Evolutionary conservation across 495 filamentous ascomycete species (phyloP).

Genomic region (Neurospora sp.): DNA sequence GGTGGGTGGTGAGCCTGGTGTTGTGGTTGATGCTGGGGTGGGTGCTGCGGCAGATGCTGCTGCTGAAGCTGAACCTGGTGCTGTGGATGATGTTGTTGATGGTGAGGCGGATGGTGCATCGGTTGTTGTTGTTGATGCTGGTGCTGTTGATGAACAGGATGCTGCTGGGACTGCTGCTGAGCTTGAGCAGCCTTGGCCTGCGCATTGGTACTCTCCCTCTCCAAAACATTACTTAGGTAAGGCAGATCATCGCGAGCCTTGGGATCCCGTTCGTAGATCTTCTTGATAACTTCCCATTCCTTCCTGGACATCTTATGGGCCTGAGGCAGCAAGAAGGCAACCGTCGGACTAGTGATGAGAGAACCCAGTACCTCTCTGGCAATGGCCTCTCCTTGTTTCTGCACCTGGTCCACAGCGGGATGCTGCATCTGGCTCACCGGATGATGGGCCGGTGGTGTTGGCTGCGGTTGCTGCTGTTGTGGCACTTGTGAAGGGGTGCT

Average conservation of each 20-base stretch:
- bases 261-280: conserved; percentile 46
- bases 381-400: conserved; percentile 34
- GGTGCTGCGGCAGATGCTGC: conserved; percentile 1
- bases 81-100: conserved; percentile 1
- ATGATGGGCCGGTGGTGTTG: conserved; percentile 18
- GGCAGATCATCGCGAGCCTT: conserved; percentile 36
- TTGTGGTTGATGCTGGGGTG: background rate
- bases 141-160: background rate
- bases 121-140: conserved; percentile 3
- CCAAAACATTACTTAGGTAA: conserved; percentile 36
- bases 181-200: conserved; percentile 2
- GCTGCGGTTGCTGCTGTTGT: conserved; percentile 12
- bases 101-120: conserved; percentile 1
- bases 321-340: conserved; percentile 57
- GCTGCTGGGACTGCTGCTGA: conserved; percentile 5
- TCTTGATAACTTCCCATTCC: conserved; percentile 55
- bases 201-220: conserved; percentile 24
- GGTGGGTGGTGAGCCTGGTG: background rate
- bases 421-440: conserved; percentile 1
- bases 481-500: conserved; percentile 22
- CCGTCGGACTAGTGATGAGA: conserved; percentile 49
- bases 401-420: conserved; percentile 5
- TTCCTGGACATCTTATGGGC: conserved; percentile 49
- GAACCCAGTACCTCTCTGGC: conserved; percentile 50
- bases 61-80: conserved; percentile 1